Conservation (phyloP, 306 rosid genomes). For the Acacia confusa region DNA sequence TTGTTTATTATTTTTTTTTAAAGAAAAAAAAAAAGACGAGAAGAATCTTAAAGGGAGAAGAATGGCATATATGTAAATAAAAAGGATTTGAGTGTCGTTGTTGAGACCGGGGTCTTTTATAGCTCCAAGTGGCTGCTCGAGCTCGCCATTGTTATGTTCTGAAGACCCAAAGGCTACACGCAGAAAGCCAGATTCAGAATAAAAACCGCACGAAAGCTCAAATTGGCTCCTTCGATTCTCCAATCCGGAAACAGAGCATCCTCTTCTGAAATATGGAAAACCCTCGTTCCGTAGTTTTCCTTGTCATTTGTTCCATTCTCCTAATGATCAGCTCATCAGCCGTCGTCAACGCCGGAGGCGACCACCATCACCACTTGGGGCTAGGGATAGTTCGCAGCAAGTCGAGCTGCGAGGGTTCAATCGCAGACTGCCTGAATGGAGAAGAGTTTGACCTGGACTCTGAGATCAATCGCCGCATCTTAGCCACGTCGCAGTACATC, state of each 20-base stretch:
- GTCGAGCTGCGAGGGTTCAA: constrained; percentile 55
- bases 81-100: constrained; percentile 20
- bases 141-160: background rate
- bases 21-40: background rate
- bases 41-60: background rate
- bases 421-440: constrained; percentile 59
- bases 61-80: constrained; percentile 47
- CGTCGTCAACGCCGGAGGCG: constrained; percentile 47
- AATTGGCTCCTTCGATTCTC: background rate
- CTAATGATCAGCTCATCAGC: constrained; percentile 36
- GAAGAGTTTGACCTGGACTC: constrained; percentile 79
- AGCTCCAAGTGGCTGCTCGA: background rate
- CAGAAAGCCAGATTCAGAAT: background rate
- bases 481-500: constrained; percentile 77
- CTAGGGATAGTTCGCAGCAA: constrained; percentile 39
- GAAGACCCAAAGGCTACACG: background rate
- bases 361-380: constrained; percentile 28
- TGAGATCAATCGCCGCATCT: constrained; percentile 89
- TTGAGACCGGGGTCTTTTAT: constrained; percentile 1
- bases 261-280: constrained; percentile 48
- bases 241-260: background rate
- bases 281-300: constrained; percentile 32
- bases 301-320: constrained; percentile 61
- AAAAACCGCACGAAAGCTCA: background rate
- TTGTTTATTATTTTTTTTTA: background rate